phyloP scores from a whole-genome alignment of 2,329 filamentous ascomycete genomes.

The Didymella keratinophila region DNA sequence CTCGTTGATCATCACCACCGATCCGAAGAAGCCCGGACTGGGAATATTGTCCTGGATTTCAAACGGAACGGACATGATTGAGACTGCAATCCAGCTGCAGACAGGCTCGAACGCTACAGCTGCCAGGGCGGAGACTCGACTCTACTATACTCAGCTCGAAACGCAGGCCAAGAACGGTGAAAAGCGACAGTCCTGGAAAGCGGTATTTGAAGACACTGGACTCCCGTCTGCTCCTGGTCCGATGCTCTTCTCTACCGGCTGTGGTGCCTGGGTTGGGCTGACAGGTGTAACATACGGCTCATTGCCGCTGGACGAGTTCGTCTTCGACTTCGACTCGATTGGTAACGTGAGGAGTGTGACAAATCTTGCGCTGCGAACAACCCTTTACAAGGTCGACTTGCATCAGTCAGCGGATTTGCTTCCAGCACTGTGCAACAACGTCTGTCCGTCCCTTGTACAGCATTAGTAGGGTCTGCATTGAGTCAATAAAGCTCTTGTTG shows the following conservation, averaged over 20 bases:
- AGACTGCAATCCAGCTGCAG: conserved; percentile 25
- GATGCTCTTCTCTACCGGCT: conserved; percentile 32
- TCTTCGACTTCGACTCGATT: conserved; percentile 32
- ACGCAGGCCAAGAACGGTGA: conserved; percentile 19
- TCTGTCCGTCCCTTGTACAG: neutral
- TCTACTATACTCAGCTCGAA: conserved; percentile 37
- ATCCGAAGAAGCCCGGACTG: conserved; percentile 38
- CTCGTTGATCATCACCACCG: conserved; percentile 37
- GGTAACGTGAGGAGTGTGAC: conserved; percentile 33
- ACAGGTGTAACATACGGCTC: conserved; percentile 35
- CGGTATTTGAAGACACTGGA: conserved; percentile 34
- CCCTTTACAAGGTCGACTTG: conserved; percentile 22
- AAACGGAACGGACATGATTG: conserved; percentile 45
- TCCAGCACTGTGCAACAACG: neutral
- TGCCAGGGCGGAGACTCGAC: conserved; percentile 22
- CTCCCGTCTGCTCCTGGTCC: conserved; percentile 20
- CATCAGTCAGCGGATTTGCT: conserved; percentile 9
- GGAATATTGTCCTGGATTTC: conserved; percentile 41
- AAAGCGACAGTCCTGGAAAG: conserved; percentile 32
- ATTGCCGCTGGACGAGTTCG: conserved; percentile 36
- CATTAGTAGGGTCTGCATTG: neutral
- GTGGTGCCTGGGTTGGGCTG: conserved; percentile 34
- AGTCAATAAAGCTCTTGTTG: neutral
- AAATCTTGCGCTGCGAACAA: conserved; percentile 30
- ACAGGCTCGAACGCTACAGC: conserved; percentile 14